A percentile compares a stretch with the other conserved stretches of the same genome.
Evolutionary conservation across 2,329 filamentous ascomycete genomes (phyloP).

Genomic region (Talaromyces sp.): DNA sequence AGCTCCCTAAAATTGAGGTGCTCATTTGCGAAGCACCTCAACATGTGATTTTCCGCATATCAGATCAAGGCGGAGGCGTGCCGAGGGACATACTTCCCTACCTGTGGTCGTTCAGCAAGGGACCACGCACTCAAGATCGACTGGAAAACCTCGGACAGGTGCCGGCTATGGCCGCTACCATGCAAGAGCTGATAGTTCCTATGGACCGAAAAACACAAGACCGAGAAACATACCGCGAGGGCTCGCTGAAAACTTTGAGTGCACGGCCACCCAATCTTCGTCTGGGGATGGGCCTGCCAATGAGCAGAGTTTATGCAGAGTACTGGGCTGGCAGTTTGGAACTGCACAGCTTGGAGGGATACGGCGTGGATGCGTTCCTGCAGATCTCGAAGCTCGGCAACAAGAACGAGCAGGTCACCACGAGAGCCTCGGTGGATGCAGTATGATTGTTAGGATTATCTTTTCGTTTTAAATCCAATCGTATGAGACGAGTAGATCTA

Average conservation of each 20-base stretch:
- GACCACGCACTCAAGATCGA: constrained; percentile 68
- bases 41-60: constrained; percentile 93
- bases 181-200: constrained; percentile 69
- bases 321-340: constrained; percentile 95
- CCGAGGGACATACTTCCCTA: constrained; percentile 78
- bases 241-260: constrained; percentile 73
- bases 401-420: constrained; percentile 90
- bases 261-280: constrained; percentile 79
- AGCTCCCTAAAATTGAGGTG: constrained; percentile 80
- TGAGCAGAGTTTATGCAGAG: constrained; percentile 92
- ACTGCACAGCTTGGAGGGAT: constrained; percentile 87
- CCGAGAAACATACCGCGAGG: constrained; percentile 42
- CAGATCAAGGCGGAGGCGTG: constrained; percentile 90
- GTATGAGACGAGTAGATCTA: neutral
- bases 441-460: constrained; percentile 42
- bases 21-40: constrained; percentile 90
- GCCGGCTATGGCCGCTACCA: constrained; percentile 84
- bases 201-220: constrained; percentile 26
- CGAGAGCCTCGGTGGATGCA: constrained; percentile 70
- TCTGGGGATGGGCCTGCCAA: constrained; percentile 85
- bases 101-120: constrained; percentile 96
- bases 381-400: constrained; percentile 96
- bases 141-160: constrained; percentile 83
- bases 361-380: constrained; percentile 91
- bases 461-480: neutral